Evolutionary conservation across 1,284 basidiomycete genomes (phyloP).

Genomic region (Neotropicomus parvogracilis): DNA sequence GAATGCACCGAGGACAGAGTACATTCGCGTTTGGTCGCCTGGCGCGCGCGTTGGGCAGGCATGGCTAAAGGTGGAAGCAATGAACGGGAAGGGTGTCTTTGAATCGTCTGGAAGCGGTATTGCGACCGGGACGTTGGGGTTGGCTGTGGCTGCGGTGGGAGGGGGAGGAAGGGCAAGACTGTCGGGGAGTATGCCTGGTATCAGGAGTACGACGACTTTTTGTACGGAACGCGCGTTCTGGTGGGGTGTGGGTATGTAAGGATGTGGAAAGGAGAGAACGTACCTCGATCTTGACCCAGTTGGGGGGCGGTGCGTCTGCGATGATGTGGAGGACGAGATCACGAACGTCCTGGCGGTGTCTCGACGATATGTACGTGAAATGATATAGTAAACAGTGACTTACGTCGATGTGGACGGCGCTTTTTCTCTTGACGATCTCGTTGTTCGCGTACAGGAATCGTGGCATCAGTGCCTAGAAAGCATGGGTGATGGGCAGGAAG

Average conservation of each 20-base stretch:
- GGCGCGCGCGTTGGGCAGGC: slow-evolving; percentile 88
- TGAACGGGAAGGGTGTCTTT: slow-evolving; percentile 58
- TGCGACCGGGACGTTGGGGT: slow-evolving; percentile 62
- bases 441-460: slow-evolving; percentile 75
- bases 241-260: not conserved
- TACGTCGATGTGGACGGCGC: slow-evolving; percentile 75
- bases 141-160: slow-evolving; percentile 59
- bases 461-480: slow-evolving; percentile 52
- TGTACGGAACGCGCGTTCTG: slow-evolving; percentile 71
- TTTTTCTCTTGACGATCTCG: slow-evolving; percentile 69
- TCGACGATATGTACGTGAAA: not conserved
- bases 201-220: slow-evolving; percentile 74
- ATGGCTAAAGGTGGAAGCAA: slow-evolving; percentile 82
- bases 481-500: not conserved
- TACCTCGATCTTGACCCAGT: slow-evolving; percentile 83
- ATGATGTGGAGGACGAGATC: slow-evolving; percentile 79
- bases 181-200: slow-evolving; percentile 77
- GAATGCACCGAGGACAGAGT: slow-evolving; percentile 79
- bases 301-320: slow-evolving; percentile 77
- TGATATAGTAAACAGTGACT: slow-evolving; percentile 27
- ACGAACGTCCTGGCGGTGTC: slow-evolving; percentile 64
- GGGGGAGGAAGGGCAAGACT: slow-evolving; percentile 65
- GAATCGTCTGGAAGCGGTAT: slow-evolving; percentile 51
- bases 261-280: slow-evolving; percentile 10
- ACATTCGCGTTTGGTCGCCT: slow-evolving; percentile 79